Evolutionary conservation across 371 early-diverging fungal genomes (phyloP), one percentile per base, ranked within the genome.

Genomic region (Apophysomyces elegans): DNA sequence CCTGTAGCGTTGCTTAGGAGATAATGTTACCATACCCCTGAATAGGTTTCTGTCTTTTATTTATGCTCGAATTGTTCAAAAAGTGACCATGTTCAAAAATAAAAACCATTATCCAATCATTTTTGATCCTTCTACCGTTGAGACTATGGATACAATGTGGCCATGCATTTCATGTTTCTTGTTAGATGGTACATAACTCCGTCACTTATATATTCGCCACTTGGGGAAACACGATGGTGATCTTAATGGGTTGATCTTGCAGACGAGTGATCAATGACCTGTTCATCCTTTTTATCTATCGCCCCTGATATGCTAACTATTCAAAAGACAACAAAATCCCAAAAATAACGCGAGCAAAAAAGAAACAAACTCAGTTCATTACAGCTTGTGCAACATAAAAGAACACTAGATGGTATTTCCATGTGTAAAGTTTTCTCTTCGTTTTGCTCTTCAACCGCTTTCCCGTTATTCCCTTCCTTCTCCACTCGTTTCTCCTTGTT

Each of bases 401-500:
- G 41, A 14, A 7, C 7, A n/a, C 41, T 3, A 21, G 16, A 8
- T 39, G n/a, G 32, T 26, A 26, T 14, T 39, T 43, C 6, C 47
- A 32, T 47, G 50, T 62, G 54, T 50, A 50, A 50, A 50, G 54
- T 50, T 50, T n/a, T 21, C 21, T 21, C 11, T 21, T 18, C 54
- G 36, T 45, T 21, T 21, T 11, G 16, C 5, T 45, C 36, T 16
- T 14, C 14, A 60, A 60, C 44, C 60, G 32, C n/a, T 44, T 39
- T 43, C 11, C 26, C 18, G n/a, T 16, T 26, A 35, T 46, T 46
- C 46, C 46, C 32, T 62, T 21, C 47, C 46, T 50, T 36, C 45
- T 45, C 46, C 16, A 44, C 62, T 45, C 46, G 62, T 46, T 62
- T 62, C 46, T 46, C 62, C 36, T 45, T 62, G 35, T 36, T 62